Evolutionary conservation across 495 filamentous ascomycete species (phyloP).

Genomic region (Lindgomyces ingoldianus): DNA sequence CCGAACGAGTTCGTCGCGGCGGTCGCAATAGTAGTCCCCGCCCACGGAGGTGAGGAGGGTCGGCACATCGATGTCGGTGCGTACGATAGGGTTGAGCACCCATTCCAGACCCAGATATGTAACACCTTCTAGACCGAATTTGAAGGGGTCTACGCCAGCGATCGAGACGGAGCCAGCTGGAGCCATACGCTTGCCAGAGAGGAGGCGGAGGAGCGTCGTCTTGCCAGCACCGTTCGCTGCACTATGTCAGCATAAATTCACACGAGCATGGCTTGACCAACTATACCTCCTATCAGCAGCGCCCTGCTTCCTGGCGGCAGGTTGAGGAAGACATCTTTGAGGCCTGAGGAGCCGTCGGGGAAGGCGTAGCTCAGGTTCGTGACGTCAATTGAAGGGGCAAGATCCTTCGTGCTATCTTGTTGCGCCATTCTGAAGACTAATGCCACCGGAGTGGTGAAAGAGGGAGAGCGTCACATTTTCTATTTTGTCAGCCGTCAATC

Average conservation of each 20-base stretch:
- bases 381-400: conserved; percentile 64
- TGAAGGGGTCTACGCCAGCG: conserved; percentile 86
- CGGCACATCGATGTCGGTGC: conserved; percentile 87
- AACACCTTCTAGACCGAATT: conserved; percentile 81
- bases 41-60: conserved; percentile 84
- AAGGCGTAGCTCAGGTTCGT: conserved; percentile 83
- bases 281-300: conserved; percentile 82
- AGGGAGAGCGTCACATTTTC: conserved; percentile 24
- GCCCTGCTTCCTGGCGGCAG: conserved; percentile 84
- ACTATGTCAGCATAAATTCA: neutral
- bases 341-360: conserved; percentile 72
- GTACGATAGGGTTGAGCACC: conserved; percentile 96
- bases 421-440: conserved; percentile 20
- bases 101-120: conserved; percentile 97
- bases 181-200: conserved; percentile 91
- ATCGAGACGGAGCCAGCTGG: conserved; percentile 71
- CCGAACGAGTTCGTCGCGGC: conserved; percentile 79
- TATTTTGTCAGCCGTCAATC: neutral
- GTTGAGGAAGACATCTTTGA: conserved; percentile 67
- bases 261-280: neutral
- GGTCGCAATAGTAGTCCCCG: conserved; percentile 74
- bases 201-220: conserved; percentile 86
- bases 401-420: conserved; percentile 3
- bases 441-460: neutral
- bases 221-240: conserved; percentile 95